Evolutionary conservation across 2,329 filamentous ascomycete species (phyloP).

Genomic region (Corynespora cassiicola): DNA sequence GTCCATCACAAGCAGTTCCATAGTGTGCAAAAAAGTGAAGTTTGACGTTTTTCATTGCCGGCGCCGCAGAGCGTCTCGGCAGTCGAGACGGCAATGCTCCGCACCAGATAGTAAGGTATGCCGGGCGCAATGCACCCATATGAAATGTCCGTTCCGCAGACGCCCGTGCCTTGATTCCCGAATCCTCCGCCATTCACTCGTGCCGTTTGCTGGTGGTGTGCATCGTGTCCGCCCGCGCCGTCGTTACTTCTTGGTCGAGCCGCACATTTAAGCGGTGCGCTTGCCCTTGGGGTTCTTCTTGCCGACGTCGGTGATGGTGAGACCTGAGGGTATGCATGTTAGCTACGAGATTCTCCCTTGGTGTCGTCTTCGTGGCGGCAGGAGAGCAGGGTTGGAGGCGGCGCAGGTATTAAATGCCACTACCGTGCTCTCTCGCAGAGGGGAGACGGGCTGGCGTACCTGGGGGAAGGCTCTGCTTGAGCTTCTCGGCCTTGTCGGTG

Average conservation of each 20-base stretch:
- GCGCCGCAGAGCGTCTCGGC: too few species aligned
- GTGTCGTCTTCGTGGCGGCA: not conserved
- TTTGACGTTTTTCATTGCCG: conserved; percentile 40
- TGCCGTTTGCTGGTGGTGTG: not conserved
- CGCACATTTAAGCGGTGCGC: conserved; percentile 45
- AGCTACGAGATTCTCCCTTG: too few species aligned
- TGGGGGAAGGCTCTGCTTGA: conserved; percentile 98
- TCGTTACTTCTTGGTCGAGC: conserved; percentile 1
- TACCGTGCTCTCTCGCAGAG: not conserved
- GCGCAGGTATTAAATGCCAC: not conserved
- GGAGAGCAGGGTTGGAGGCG: too few species aligned
- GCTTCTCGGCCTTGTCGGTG: conserved; percentile 99
- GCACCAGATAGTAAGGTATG: too few species aligned
- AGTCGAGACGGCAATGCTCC: too few species aligned
- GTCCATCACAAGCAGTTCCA: too few species aligned
- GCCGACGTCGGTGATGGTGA: conserved; percentile 65
- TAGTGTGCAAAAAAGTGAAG: too few species aligned
- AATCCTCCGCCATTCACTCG: not conserved
- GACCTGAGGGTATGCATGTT: conserved; percentile 49
- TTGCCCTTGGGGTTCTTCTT: conserved; percentile 69
- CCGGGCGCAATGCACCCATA: too few species aligned
- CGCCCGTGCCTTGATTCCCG: too few species aligned
- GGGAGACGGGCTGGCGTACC: conserved; percentile 66
- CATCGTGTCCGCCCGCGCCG: not conserved
- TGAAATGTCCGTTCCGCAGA: too few species aligned